A percentile compares a stretch with the other conserved stretches of the same genome.
Conservation (phyloP, 441 rosid species). For the Erodium moschatum region DNA sequence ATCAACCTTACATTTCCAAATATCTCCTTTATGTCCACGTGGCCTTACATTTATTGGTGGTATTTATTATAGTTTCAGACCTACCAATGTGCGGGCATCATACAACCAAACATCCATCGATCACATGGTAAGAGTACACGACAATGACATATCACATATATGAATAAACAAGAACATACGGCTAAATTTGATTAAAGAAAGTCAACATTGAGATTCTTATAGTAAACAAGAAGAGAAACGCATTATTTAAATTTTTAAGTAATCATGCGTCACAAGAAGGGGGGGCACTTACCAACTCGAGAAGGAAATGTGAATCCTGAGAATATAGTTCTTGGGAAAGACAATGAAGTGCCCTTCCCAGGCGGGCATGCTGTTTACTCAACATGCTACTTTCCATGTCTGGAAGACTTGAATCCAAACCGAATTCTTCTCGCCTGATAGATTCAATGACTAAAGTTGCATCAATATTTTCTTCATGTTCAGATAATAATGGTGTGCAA, state of each 20-base stretch:
- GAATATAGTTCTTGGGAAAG: slow-evolving; percentile 96
- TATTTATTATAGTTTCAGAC: too few relatives aligned
- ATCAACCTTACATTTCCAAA: background rate
- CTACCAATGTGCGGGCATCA: too few relatives aligned
- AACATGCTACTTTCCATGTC: slow-evolving; percentile 60
- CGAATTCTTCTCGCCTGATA: slow-evolving; percentile 89
- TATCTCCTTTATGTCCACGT: background rate
- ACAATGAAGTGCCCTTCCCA: slow-evolving; percentile 98
- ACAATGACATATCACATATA: background rate
- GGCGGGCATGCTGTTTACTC: slow-evolving; percentile 96
- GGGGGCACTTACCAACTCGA: slow-evolving; percentile 69
- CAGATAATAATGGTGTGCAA: slow-evolving; percentile 25
- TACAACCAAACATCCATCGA: too few relatives aligned
- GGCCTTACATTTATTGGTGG: background rate
- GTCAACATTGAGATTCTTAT: background rate
- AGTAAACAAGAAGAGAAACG: background rate
- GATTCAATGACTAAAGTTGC: slow-evolving; percentile 57
- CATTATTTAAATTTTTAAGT: background rate
- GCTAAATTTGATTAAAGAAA: background rate
- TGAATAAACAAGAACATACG: background rate
- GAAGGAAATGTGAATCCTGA: slow-evolving; percentile 97
- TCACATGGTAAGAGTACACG: background rate
- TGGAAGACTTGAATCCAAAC: slow-evolving; percentile 65
- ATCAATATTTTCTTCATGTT: slow-evolving; percentile 28
- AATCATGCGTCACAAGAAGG: background rate